phyloP scores from a whole-genome alignment of 1,139 yeast genomes.

The Zygoascus sp. region DNA sequence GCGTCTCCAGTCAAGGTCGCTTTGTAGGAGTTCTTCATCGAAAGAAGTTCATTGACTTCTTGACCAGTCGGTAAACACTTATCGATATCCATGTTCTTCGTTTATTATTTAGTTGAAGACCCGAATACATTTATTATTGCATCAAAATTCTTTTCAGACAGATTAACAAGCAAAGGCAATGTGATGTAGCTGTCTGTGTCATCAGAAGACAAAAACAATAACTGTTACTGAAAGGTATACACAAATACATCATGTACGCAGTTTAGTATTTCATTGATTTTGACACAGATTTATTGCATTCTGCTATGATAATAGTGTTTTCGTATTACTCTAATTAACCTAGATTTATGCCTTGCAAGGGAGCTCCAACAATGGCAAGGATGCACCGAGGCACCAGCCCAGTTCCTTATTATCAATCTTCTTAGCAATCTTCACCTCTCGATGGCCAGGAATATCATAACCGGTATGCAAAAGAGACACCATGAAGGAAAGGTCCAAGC shows the following conservation, averaged over 20 bases:
- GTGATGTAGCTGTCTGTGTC: too few species aligned
- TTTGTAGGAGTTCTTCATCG: slow-evolving; percentile 54
- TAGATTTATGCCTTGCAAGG: slow-evolving; percentile 17
- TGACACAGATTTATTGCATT: slow-evolving; percentile 1
- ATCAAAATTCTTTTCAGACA: too few species aligned
- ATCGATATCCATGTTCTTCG: too few species aligned
- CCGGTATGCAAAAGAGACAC: slow-evolving; percentile 88
- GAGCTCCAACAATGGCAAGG: slow-evolving; percentile 89
- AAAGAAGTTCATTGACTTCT: slow-evolving; percentile 51
- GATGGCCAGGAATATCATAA: slow-evolving; percentile 83
- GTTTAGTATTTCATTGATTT: too few species aligned
- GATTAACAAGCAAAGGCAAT: too few species aligned
- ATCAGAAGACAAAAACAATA: too few species aligned
- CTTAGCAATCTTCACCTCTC: slow-evolving; percentile 90
- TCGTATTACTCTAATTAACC: not conserved
- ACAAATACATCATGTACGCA: too few species aligned
- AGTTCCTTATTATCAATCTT: slow-evolving; percentile 82
- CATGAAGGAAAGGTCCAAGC: slow-evolving; percentile 86
- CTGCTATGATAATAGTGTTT: not conserved
- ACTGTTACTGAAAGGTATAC: too few species aligned
- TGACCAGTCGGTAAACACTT: slow-evolving; percentile 13
- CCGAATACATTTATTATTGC: too few species aligned
- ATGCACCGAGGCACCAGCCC: slow-evolving; percentile 99
- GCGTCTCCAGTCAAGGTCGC: slow-evolving; percentile 47
- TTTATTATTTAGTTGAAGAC: too few species aligned